phyloP scores from a whole-genome alignment of 2,329 filamentous ascomycete genomes.

The Didymella sp. region DNA sequence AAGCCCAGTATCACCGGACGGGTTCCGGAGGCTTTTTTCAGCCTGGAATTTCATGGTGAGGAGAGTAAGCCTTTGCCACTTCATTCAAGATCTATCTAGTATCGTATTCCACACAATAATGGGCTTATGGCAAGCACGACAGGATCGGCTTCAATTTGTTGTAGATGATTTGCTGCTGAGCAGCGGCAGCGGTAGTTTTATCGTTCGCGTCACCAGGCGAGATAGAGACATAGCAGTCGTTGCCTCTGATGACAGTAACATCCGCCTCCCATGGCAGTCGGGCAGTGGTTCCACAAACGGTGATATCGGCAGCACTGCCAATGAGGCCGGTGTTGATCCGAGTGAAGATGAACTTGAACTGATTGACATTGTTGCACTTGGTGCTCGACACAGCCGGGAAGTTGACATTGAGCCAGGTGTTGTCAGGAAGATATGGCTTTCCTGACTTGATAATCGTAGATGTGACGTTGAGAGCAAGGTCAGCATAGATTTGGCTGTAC shows the following conservation, averaged over 20 bases:
- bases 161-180: constrained; percentile 34
- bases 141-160: constrained; percentile 39
- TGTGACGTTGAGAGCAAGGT: constrained; percentile 66
- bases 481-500: constrained; percentile 67
- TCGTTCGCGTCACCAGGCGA: constrained; percentile 67
- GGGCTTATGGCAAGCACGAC: constrained; percentile 25
- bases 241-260: constrained; percentile 58
- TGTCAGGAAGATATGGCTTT: constrained; percentile 67
- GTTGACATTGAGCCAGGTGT: constrained; percentile 73
- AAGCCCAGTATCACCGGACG: no score
- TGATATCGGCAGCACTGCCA: constrained; percentile 58
- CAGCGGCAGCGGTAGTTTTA: constrained; percentile 65
- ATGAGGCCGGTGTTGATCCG: constrained; percentile 60
- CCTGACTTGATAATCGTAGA: constrained; percentile 62
- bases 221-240: constrained; percentile 65
- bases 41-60: no score
- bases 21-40: no score
- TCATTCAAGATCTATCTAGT: no score
- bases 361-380: constrained; percentile 58
- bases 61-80: no score
- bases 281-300: constrained; percentile 60
- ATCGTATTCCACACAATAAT: no score
- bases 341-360: constrained; percentile 70
- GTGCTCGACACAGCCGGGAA: constrained; percentile 62
- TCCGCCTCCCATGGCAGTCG: constrained; percentile 66